Conservation (phyloP, 2,329 filamentous ascomycete species). For the Sporothrix brunneoviolacea region DNA sequence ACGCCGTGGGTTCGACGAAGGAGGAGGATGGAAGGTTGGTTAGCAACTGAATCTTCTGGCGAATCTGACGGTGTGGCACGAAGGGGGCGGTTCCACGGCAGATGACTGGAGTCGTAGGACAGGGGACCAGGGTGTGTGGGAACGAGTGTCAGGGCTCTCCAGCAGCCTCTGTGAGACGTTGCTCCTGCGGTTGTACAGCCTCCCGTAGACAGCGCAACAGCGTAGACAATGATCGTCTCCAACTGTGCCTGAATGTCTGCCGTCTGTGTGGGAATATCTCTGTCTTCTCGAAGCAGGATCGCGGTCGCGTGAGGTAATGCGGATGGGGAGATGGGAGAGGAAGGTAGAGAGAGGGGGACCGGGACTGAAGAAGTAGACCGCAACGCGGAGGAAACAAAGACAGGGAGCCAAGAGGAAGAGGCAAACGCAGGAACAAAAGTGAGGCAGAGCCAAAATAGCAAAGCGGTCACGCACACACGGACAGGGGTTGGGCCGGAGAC, state of each 20-base stretch:
- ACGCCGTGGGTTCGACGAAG: too few relatives aligned
- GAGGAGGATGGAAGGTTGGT: background rate
- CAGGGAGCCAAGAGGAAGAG: background rate
- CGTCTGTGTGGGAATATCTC: too few relatives aligned
- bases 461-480: slow-evolving; percentile 4
- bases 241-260: too few relatives aligned
- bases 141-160: slow-evolving; percentile 10
- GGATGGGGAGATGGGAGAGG: background rate
- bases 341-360: background rate
- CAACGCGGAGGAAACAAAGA: background rate
- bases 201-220: background rate
- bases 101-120: slow-evolving; percentile 8
- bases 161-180: slow-evolving; percentile 6
- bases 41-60: slow-evolving; percentile 3
- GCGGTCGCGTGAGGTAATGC: background rate
- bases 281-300: too few relatives aligned
- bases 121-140: background rate
- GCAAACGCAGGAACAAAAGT: background rate
- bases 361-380: background rate
- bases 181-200: slow-evolving; percentile 6
- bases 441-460: slow-evolving; percentile 1
- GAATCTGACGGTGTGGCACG: background rate
- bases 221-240: too few relatives aligned
- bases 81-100: slow-evolving; percentile 24
- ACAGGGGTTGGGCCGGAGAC: slow-evolving; percentile 9